Conservation (phyloP, 2,329 filamentous ascomycete species). For the Sclerotinia spermophila region DNA sequence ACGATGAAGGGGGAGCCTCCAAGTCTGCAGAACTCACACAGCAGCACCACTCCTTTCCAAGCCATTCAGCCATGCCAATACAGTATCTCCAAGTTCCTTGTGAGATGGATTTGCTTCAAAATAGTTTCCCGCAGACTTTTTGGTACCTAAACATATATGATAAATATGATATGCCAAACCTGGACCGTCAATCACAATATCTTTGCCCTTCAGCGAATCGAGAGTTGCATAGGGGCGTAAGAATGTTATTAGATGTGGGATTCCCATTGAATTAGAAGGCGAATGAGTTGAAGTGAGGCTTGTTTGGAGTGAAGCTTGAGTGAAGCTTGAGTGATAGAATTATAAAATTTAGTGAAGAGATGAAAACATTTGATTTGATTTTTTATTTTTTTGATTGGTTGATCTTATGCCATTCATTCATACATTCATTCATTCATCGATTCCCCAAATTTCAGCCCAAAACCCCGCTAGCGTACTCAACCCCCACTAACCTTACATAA, state of each 20-base stretch:
- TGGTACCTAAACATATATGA: conserved; percentile 48
- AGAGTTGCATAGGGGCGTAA: conserved; percentile 51
- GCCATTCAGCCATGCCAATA: conserved; percentile 59
- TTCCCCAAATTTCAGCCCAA: neutral
- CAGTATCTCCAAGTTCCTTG: conserved; percentile 55
- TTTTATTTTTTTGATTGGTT: too few relatives aligned
- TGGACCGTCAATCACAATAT: conserved; percentile 69
- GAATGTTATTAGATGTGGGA: conserved; percentile 52
- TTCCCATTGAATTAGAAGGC: conserved; percentile 49
- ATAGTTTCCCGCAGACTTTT: conserved; percentile 42
- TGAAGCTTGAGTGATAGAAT: neutral
- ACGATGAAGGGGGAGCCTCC: neutral
- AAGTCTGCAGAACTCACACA: conserved; percentile 48
- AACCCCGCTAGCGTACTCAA: neutral
- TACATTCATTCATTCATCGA: neutral
- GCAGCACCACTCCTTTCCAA: conserved; percentile 53
- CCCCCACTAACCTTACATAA: neutral
- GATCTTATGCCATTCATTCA: neutral
- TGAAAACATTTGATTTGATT: neutral
- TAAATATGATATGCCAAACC: conserved; percentile 72
- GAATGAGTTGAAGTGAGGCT: conserved; percentile 24
- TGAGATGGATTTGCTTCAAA: conserved; percentile 58
- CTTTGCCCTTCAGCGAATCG: conserved; percentile 41
- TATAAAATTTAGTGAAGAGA: neutral
- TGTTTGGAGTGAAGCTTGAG: neutral